Conservation (phyloP, 179 eudicot genomes). For the Patellifolia procumbens region DNA sequence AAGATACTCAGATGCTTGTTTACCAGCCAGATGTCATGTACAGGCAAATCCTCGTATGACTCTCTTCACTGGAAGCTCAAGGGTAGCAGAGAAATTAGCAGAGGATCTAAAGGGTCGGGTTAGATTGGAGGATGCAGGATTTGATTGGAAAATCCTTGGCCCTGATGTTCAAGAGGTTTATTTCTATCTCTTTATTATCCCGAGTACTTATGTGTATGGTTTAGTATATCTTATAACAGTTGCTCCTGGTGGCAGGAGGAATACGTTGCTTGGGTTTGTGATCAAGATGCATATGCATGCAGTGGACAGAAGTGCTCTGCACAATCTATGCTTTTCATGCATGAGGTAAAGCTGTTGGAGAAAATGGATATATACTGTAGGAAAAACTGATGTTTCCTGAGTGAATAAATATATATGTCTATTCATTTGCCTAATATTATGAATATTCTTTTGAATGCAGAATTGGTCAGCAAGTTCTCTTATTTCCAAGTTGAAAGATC, state of each 20-base stretch:
- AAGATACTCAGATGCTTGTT: constrained; percentile 2
- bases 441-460: constrained; percentile 39
- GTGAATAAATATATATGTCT: neutral
- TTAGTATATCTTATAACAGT: constrained; percentile 22
- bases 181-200: constrained; percentile 8
- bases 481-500: constrained; percentile 57
- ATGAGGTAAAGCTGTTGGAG: constrained; percentile 57
- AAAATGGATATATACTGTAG: neutral
- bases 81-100: constrained; percentile 95
- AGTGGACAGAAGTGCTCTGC: constrained; percentile 99
- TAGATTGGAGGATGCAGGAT: constrained; percentile 97
- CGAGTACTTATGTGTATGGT: neutral
- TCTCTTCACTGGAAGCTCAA: constrained; percentile 96
- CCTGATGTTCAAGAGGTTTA: constrained; percentile 96
- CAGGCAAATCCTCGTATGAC: constrained; percentile 99
- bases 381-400: neutral
- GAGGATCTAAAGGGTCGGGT: constrained; percentile 79
- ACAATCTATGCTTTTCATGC: constrained; percentile 93
- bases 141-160: constrained; percentile 98
- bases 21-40: constrained; percentile 18
- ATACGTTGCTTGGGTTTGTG: constrained; percentile 98
- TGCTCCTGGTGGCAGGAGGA: constrained; percentile 61
- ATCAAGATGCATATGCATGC: constrained; percentile 99
- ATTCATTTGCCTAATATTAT: neutral
- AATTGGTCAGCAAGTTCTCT: constrained; percentile 85